Evolutionary conservation across 2,329 filamentous ascomycete genomes (phyloP).

Genomic region (Colletotrichum theobromicola): DNA sequence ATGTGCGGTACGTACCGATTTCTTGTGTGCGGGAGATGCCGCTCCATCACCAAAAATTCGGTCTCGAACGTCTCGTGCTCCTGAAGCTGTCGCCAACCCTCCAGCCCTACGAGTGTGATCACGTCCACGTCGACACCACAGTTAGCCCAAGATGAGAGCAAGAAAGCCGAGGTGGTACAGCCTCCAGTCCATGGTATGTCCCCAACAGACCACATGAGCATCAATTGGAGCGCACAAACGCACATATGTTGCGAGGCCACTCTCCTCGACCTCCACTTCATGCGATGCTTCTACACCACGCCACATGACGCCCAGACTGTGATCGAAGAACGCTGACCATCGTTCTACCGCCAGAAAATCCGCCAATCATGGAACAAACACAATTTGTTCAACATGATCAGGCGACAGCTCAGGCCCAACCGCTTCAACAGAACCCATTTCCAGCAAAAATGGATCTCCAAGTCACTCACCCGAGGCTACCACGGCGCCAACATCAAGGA

Average conservation of each 20-base stretch:
- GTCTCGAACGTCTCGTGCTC: constrained; percentile 16
- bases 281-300: not conserved
- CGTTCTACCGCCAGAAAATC: constrained; percentile 69
- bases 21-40: constrained; percentile 10
- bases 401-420: constrained; percentile 51
- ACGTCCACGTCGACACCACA: constrained; percentile 23
- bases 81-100: constrained; percentile 15
- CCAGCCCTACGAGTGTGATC: not conserved
- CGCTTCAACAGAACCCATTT: constrained; percentile 73
- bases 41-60: constrained; percentile 23
- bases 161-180: constrained; percentile 70
- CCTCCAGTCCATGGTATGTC: constrained; percentile 68
- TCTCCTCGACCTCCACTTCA: not conserved
- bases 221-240: not conserved
- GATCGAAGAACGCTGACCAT: not conserved
- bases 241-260: not conserved
- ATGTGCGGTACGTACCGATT: constrained; percentile 1
- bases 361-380: constrained; percentile 98
- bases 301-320: not conserved
- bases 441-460: constrained; percentile 97
- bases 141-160: constrained; percentile 48
- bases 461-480: constrained; percentile 82
- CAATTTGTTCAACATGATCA: constrained; percentile 88
- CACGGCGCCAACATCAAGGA: constrained; percentile 96
- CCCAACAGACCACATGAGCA: not conserved